Evolutionary conservation across 2,329 filamentous ascomycete genomes (phyloP).

Genomic region (Trichophyton equinum): DNA sequence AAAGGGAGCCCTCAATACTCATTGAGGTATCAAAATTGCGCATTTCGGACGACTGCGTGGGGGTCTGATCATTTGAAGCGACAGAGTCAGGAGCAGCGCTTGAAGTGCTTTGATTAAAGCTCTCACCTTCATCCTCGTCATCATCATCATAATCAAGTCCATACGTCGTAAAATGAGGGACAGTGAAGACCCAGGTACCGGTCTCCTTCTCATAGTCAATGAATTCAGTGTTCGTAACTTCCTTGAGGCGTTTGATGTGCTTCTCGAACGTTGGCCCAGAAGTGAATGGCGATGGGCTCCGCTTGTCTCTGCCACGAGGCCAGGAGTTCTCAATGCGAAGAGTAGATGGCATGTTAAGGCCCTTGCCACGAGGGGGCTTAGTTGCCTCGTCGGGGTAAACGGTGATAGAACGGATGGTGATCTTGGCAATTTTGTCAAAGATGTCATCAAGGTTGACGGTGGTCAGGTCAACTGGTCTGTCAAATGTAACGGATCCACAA

Average conservation of each 20-base stretch:
- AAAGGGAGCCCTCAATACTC: conserved; percentile 31
- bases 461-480: conserved; percentile 69
- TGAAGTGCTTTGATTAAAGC: conserved; percentile 40
- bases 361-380: conserved; percentile 76
- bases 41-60: conserved; percentile 17
- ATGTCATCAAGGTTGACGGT: conserved; percentile 69
- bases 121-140: conserved; percentile 39
- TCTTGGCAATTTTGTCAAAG: conserved; percentile 60
- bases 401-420: conserved; percentile 67
- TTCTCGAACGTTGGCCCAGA: conserved; percentile 58
- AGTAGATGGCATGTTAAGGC: conserved; percentile 78
- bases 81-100: conserved; percentile 40
- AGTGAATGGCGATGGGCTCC: conserved; percentile 44
- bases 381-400: conserved; percentile 66
- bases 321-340: conserved; percentile 88
- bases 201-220: conserved; percentile 64
- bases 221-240: conserved; percentile 69
- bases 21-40: conserved; percentile 28
- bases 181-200: conserved; percentile 80
- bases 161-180: conserved; percentile 96
- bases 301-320: conserved; percentile 58
- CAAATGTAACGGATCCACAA: conserved; percentile 72
- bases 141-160: conserved; percentile 75
- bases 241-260: conserved; percentile 70
- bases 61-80: conserved; percentile 29